Conservation (phyloP, 2,329 filamentous ascomycete genomes). For the Neofusicoccum sp. region DNA sequence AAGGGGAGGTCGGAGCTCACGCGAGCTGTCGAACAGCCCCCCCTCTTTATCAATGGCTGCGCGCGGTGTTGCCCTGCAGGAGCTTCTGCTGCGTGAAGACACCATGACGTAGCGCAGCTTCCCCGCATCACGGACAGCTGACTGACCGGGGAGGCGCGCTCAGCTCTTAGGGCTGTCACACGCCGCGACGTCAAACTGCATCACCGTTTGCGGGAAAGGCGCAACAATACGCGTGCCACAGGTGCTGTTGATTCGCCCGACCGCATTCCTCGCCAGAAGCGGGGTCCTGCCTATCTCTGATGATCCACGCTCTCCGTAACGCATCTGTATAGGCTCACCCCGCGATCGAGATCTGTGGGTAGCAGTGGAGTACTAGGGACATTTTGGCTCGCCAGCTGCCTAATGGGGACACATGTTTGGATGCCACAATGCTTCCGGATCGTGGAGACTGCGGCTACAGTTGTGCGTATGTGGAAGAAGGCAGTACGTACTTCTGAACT, state of each 20-base stretch:
- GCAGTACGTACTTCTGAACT: not conserved
- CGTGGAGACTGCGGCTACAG: not conserved
- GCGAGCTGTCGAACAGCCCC: not conserved
- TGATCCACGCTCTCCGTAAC: not conserved
- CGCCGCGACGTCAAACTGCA: slow-evolving; percentile 9
- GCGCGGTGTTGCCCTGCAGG: not conserved
- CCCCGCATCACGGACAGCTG: slow-evolving; percentile 3
- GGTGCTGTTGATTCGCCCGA: slow-evolving; percentile 4
- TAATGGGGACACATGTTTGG: too few relatives aligned
- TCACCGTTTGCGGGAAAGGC: slow-evolving; percentile 4
- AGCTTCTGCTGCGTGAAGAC: not conserved
- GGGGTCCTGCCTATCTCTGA: not conserved
- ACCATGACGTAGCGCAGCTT: slow-evolving; percentile 5
- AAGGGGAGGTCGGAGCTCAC: not conserved
- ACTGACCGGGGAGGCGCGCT: not conserved
- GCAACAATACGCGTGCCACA: not conserved
- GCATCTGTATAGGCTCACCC: not conserved
- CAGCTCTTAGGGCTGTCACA: not conserved
- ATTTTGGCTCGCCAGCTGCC: not conserved
- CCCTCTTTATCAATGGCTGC: not conserved
- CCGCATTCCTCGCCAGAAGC: slow-evolving; percentile 2
- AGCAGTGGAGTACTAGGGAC: not conserved
- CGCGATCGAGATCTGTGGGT: not conserved
- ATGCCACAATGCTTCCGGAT: not conserved
- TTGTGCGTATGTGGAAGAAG: not conserved